These are phyloP conservation scores for Halophytophthora polymorphica DNA, from an alignment of 352 stramenopile species.

Conservation along the genomic window DNA sequence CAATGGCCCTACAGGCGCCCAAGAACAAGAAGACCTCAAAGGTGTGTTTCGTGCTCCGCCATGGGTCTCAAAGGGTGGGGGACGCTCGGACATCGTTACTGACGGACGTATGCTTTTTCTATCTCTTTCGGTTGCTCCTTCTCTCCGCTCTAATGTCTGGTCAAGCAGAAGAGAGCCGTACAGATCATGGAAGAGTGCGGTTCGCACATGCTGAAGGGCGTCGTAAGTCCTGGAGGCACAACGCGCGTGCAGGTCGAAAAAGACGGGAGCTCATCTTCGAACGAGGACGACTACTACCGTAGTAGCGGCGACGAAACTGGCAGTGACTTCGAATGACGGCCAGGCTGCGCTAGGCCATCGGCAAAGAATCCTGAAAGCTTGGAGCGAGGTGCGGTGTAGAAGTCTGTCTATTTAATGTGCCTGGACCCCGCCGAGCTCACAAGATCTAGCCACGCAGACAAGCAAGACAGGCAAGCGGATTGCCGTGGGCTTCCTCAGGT, in stretches of 20 bases:
- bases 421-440: too few species aligned
- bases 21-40: slow-evolving; percentile 30
- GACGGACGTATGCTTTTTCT: not conserved
- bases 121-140: not conserved
- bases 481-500: too few species aligned
- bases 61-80: not conserved
- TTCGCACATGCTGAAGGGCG: slow-evolving; percentile 41
- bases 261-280: slow-evolving; percentile 45
- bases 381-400: too few species aligned
- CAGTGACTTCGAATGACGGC: slow-evolving; percentile 21
- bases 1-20: slow-evolving; percentile 9
- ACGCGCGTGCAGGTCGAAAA: slow-evolving; percentile 55
- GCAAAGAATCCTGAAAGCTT: too few species aligned
- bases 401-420: slow-evolving; percentile 7
- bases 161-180: slow-evolving; percentile 31
- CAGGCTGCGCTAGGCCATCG: not conserved
- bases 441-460: too few species aligned
- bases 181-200: slow-evolving; percentile 47
- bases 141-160: not conserved
- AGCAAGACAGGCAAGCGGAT: too few species aligned
- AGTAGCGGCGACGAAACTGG: slow-evolving; percentile 32
- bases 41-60: slow-evolving; percentile 14
- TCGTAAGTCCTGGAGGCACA: slow-evolving; percentile 63
- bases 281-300: slow-evolving; percentile 29
- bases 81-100: not conserved